Conservation (phyloP, 1,139 yeast species). For the Candida sp. region DNA sequence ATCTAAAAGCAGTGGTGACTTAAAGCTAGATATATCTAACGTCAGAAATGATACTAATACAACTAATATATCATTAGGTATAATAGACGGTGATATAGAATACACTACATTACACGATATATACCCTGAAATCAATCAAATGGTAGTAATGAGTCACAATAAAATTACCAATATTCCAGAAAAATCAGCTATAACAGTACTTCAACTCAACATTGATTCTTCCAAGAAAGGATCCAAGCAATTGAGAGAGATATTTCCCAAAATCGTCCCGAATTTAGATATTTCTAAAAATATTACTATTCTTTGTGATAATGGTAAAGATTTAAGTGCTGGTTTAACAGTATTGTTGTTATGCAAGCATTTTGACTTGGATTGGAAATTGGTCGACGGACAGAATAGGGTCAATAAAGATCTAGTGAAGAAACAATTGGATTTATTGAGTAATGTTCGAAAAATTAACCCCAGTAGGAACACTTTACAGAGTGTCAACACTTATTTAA, state of each 20-base stretch:
- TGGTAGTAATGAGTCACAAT: constrained; percentile 25
- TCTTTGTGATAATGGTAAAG: constrained; percentile 64
- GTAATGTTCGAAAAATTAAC: constrained; percentile 47
- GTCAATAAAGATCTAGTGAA: constrained; percentile 53
- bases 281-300: constrained; percentile 27
- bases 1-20: background rate
- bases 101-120: constrained; percentile 8
- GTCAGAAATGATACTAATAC: constrained; percentile 8
- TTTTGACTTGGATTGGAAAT: constrained; percentile 42
- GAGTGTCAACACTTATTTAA: constrained; percentile 49
- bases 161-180: constrained; percentile 17
- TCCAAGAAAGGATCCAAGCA: constrained; percentile 65
- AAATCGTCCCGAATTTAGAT: constrained; percentile 21
- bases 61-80: constrained; percentile 31
- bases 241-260: constrained; percentile 43
- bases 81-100: constrained; percentile 14
- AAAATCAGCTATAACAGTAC: constrained; percentile 6
- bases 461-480: constrained; percentile 80
- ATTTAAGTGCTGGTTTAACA: constrained; percentile 60
- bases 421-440: constrained; percentile 52
- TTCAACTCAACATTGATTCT: constrained; percentile 27
- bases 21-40: constrained; percentile 7
- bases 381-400: constrained; percentile 11
- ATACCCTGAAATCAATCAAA: constrained; percentile 10
- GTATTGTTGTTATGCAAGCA: constrained; percentile 47